A percentile compares a stretch with the other conserved stretches of the same genome.
phyloP scores from a whole-genome alignment of 2,329 filamentous ascomycete species.

The Rutstroemia sp. region DNA sequence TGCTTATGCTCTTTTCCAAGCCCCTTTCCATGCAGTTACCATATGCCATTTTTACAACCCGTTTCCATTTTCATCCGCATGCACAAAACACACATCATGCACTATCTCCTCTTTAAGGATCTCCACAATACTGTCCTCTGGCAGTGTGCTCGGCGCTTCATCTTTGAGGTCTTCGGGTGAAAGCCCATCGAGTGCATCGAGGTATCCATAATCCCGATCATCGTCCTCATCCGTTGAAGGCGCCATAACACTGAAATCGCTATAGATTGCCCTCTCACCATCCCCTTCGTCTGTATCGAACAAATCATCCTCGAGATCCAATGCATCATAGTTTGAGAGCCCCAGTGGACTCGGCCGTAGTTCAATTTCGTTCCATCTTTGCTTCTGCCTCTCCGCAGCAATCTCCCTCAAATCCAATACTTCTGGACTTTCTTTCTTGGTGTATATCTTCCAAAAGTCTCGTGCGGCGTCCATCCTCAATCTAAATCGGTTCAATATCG shows the following conservation, averaged over 20 bases:
- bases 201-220: slow-evolving; percentile 26
- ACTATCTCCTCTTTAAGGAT: slow-evolving; percentile 24
- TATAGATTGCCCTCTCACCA: slow-evolving; percentile 22
- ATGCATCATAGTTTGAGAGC: slow-evolving; percentile 29
- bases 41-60: not conserved
- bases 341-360: slow-evolving; percentile 29
- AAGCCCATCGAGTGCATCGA: slow-evolving; percentile 30
- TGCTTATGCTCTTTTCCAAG: slow-evolving; percentile 1
- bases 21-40: not conserved
- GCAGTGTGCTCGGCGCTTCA: slow-evolving; percentile 19
- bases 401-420: slow-evolving; percentile 22
- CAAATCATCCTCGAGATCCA: slow-evolving; percentile 28
- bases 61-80: not conserved
- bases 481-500: slow-evolving; percentile 56
- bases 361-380: slow-evolving; percentile 21
- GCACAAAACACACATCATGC: slow-evolving; percentile 23
- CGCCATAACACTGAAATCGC: slow-evolving; percentile 30
- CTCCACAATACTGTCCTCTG: slow-evolving; percentile 24
- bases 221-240: slow-evolving; percentile 17
- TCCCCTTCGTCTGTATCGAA: slow-evolving; percentile 15
- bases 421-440: slow-evolving; percentile 8
- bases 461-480: slow-evolving; percentile 34
- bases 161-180: slow-evolving; percentile 23
- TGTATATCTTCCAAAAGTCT: slow-evolving; percentile 20
- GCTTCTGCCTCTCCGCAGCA: slow-evolving; percentile 17